phyloP scores from a whole-genome alignment of 106 monocot species.

The Allium fistulosum region DNA sequence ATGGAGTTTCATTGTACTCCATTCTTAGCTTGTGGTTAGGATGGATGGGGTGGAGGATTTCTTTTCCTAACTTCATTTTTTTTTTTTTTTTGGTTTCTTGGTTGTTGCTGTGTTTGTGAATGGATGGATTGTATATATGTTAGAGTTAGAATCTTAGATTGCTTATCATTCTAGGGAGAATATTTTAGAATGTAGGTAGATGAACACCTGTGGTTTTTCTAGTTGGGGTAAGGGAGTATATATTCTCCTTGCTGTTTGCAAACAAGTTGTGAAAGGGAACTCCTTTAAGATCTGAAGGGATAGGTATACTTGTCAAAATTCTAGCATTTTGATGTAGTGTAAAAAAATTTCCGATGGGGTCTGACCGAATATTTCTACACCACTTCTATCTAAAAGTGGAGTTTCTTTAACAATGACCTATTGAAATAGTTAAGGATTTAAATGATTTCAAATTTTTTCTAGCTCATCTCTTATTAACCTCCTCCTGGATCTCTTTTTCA shows the following conservation, averaged over 20 bases:
- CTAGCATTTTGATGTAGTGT: too few species aligned
- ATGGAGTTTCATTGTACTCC: conserved; percentile 43
- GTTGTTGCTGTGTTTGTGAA: not conserved
- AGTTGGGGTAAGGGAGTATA: not conserved
- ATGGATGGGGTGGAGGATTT: conserved; percentile 32
- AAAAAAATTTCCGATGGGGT: too few species aligned
- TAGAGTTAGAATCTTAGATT: conserved; percentile 1
- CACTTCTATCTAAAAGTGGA: too few species aligned
- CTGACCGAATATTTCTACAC: too few species aligned
- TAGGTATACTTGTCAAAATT: not conserved
- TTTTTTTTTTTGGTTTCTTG: not conserved
- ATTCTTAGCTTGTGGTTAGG: conserved; percentile 35
- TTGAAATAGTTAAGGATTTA: too few species aligned
- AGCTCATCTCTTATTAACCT: too few species aligned
- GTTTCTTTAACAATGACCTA: too few species aligned
- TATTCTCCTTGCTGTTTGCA: not conserved
- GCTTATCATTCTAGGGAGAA: not conserved
- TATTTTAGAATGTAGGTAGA: not conserved
- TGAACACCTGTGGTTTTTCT: not conserved
- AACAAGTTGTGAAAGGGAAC: not conserved
- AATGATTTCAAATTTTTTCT: too few species aligned
- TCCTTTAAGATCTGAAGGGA: not conserved
- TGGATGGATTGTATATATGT: not conserved
- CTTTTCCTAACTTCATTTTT: conserved; percentile 40
- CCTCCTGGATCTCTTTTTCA: too few species aligned